Evolutionary conservation across 257 asterid genomes (phyloP), one percentile per base, ranked within the genome.

Genomic region (Solanum sparsipilum): DNA sequence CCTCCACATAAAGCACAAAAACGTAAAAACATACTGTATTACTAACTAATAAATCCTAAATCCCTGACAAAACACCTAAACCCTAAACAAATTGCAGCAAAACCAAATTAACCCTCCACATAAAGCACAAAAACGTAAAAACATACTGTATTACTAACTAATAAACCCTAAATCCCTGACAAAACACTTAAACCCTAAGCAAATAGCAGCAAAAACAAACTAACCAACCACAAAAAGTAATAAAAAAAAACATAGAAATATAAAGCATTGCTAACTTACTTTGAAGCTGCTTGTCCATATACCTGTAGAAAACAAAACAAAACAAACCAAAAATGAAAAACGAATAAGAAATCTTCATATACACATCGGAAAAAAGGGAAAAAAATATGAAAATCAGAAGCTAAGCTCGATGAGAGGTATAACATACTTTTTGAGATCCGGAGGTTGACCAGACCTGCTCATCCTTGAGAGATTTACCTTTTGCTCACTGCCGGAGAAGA

Each of bases 201-300:
- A 72, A 16, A 32, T 16, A 9, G 27, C 81, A 73, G 16, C 29
- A 74, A 21, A 35, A 20, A 21, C 58, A 76, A 76, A 76, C 13
- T 6, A 76, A 38, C 21, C 32, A n/a, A 38, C 58, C 58, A 75
- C 32, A 23, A 9, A 75, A 75, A 75, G 83, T 32, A 29, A 29
- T 5, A 3, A 56, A 73, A 34, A 34, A 72, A 15, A 72, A 73
- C 16, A 39, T 34, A 31, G 11, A 71, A 73, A 35, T n/a, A 20
- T 18, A 20, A 73, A 73, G 81, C 44, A 32, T 18, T 20, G 4
- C 8, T 81, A 48, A 81, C 85, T 16, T 48, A 81, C 85, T 81
- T 81, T 81, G 85, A 46, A 81, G 85, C 25, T 81, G 85, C 85
- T 81, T 81, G 85, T 81, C 85, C 85, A 81, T 81, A 48, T 81